These are phyloP conservation scores for Pythium apleroticum DNA, from an alignment of 352 stramenopile genomes.

Conservation along the genomic window DNA sequence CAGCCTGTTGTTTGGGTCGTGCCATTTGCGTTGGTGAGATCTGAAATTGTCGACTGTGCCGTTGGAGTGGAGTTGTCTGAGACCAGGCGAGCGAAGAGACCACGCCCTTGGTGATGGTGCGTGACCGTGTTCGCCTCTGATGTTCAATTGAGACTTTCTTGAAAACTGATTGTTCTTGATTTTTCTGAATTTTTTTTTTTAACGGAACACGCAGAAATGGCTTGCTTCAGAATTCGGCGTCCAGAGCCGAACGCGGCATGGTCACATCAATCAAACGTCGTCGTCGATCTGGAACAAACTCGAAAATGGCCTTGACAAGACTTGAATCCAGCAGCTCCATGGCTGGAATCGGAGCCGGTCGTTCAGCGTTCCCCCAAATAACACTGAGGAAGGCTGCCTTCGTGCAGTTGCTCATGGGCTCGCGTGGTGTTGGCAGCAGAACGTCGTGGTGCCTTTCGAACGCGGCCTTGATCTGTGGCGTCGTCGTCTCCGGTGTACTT, in stretches of 20 bases:
- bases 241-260: not conserved
- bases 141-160: too few relatives aligned
- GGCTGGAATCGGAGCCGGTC: not conserved
- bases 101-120: too few relatives aligned
- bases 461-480: not conserved
- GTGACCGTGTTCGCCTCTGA: too few relatives aligned
- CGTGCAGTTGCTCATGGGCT: not conserved
- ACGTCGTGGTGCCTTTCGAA: slow-evolving; percentile 3
- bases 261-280: not conserved
- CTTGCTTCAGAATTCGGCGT: too few relatives aligned
- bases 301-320: not conserved
- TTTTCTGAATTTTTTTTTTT: too few relatives aligned
- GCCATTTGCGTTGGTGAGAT: too few relatives aligned
- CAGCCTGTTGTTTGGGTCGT: too few relatives aligned
- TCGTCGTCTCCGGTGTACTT: not conserved
- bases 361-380: not conserved
- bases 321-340: slow-evolving; percentile 1
- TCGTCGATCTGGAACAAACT: slow-evolving; percentile 2
- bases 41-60: too few relatives aligned
- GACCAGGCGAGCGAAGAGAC: too few relatives aligned
- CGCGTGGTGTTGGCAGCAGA: not conserved
- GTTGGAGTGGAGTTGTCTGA: too few relatives aligned
- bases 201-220: too few relatives aligned
- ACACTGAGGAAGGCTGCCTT: slow-evolving; percentile 6
- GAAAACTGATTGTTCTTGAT: too few relatives aligned